These are phyloP conservation scores for Schizochytrium sp. DNA, from an alignment of 108 stramenopile genomes.

Conservation along the genomic window DNA sequence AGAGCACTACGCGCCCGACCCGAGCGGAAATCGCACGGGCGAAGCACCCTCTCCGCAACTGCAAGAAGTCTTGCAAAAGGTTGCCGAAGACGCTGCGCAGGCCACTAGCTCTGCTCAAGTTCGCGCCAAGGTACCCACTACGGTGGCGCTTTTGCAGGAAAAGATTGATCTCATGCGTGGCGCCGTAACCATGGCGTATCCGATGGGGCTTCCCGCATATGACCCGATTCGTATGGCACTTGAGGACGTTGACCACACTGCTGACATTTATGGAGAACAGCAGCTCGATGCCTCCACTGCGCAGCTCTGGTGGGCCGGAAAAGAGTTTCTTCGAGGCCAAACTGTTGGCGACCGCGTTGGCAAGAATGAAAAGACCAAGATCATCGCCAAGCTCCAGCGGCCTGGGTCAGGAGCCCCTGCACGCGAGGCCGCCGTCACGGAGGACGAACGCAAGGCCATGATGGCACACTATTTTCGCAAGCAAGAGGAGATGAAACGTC, in stretches of 20 bases:
- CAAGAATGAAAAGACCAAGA: slow-evolving; percentile 75
- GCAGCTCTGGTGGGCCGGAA: slow-evolving; percentile 68
- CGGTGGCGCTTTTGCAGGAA: slow-evolving; percentile 46
- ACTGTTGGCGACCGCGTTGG: slow-evolving; percentile 58
- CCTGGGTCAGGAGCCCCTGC: slow-evolving; percentile 64
- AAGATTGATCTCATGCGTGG: slow-evolving; percentile 63
- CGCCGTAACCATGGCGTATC: slow-evolving; percentile 67
- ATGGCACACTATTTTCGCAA: slow-evolving; percentile 79
- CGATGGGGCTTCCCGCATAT: slow-evolving; percentile 68
- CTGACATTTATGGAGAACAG: slow-evolving; percentile 39
- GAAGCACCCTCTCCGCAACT: slow-evolving; percentile 16
- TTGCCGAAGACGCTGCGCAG: not conserved
- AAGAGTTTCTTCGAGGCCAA: slow-evolving; percentile 50
- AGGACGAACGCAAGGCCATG: slow-evolving; percentile 81
- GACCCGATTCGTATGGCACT: slow-evolving; percentile 56
- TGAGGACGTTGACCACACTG: slow-evolving; percentile 34
- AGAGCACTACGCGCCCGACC: not conserved
- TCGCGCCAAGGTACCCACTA: slow-evolving; percentile 25
- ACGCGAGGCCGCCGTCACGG: slow-evolving; percentile 69
- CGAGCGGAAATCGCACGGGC: slow-evolving; percentile 18
- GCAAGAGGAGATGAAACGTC: slow-evolving; percentile 60
- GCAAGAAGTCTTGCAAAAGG: not conserved
- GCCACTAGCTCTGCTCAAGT: not conserved
- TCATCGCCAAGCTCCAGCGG: slow-evolving; percentile 63
- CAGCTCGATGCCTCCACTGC: slow-evolving; percentile 59